Base-by-base conservation (phyloP, 495 filamentous ascomycete species). In the Astrocystis sublimbata region DNA sequence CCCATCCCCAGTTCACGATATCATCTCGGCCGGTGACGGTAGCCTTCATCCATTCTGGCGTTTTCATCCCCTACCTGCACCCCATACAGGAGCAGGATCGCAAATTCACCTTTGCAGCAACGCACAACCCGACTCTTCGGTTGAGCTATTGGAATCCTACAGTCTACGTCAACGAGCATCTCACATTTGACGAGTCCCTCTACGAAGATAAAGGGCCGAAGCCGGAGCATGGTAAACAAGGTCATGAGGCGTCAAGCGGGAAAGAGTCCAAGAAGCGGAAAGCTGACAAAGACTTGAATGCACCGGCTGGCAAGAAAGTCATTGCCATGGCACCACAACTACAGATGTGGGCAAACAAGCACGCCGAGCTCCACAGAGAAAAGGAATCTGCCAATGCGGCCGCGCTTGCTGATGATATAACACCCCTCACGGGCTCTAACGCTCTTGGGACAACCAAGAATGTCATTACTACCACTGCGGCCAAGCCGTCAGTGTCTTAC, bases 91-190 rank as follows among this genome's bases (percentile, higher is more conserved):
- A 78, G 2, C 82, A 83, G 23, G 82, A 79, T 26, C 80, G 83
- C 3, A 78, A 73, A 36, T 91, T 88, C 70, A 90, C 87, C 0
- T 96, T 96, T 65, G 81, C 83, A 33, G 87, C 90, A 5, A 79
- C 90, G 6, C 86, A 81, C 59, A 93, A 96, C 63, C 78, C 86
- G 6, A 78, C 85, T 0, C 70, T 90, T 58, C 86, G 84, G 64
- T 77, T 96, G 46, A 87, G 86, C 70, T 96, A 96, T 71, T 96
- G 92, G 90, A 90, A 96, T 64, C 85, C 91, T 49, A 85, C 87
- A 26, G 89, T 86, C 2, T 96, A 90, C 65, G 87, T 86, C 2
- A 89, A 76, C 35, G 86, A 91, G 63, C 75, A 88, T 43, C 76
- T 82, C 5, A 79, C 93, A 17, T 83, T 88, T 40, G 62, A 70